phyloP scores from a whole-genome alignment of 2,329 filamentous ascomycete genomes.

The Cytospora piceae region DNA sequence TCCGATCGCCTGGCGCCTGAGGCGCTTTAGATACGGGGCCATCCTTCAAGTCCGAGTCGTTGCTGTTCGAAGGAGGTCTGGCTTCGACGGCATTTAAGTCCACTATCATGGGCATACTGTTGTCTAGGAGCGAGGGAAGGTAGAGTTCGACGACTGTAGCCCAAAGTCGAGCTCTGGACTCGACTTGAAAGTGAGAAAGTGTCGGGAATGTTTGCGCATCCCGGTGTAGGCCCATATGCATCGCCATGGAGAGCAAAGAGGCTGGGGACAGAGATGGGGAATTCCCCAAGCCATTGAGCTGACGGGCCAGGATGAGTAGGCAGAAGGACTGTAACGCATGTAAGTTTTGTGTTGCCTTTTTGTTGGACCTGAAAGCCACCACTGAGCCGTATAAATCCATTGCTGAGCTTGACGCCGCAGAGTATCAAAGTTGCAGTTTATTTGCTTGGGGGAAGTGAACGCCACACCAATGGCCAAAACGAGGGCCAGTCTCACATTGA shows the following conservation, averaged over 20 bases:
- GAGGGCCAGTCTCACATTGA: constrained; percentile 56
- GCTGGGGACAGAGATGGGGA: constrained; percentile 37
- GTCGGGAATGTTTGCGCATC: constrained; percentile 33
- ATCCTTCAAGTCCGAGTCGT: constrained; percentile 29
- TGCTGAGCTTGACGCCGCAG: constrained; percentile 47
- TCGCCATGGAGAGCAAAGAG: constrained; percentile 37
- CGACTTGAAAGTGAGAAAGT: constrained; percentile 34
- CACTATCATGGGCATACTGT: constrained; percentile 32
- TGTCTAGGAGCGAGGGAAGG: constrained; percentile 35
- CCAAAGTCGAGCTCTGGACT: constrained; percentile 39
- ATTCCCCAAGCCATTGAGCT: constrained; percentile 41
- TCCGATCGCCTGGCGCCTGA: constrained; percentile 11
- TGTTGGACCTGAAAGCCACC: constrained; percentile 15
- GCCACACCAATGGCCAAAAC: constrained; percentile 55
- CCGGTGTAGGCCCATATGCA: constrained; percentile 39
- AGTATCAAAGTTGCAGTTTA: constrained; percentile 45
- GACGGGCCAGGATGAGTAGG: constrained; percentile 55
- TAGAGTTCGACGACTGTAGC: constrained; percentile 36
- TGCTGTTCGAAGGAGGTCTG: constrained; percentile 32
- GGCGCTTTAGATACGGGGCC: constrained; percentile 13
- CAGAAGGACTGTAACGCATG: constrained; percentile 56
- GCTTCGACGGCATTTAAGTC: constrained; percentile 31
- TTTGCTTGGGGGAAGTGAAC: constrained; percentile 33
- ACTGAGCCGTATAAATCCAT: constrained; percentile 50
- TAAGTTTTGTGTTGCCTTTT: constrained; percentile 48